phyloP scores from a whole-genome alignment of 2,329 filamentous ascomycete species.

The Trichoderma atroviride region DNA sequence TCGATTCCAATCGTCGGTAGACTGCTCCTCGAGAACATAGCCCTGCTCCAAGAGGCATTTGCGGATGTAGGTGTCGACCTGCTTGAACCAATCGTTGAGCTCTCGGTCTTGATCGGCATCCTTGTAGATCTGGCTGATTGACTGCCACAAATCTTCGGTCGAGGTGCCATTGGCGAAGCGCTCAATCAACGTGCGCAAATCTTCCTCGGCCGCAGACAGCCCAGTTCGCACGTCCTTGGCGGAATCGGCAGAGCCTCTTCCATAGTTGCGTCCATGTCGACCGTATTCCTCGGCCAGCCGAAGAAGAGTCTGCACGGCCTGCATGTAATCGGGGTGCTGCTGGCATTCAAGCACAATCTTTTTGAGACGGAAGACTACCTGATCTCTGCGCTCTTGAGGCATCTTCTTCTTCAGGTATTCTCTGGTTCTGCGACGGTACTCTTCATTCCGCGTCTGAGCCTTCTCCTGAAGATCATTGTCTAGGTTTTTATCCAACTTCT shows the following conservation, averaged over 20 bases:
- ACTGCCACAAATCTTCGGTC: slow-evolving; percentile 79
- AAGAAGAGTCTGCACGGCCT: slow-evolving; percentile 87
- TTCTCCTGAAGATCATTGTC: slow-evolving; percentile 65
- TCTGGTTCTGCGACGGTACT: slow-evolving; percentile 55
- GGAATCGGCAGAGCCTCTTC: slow-evolving; percentile 65
- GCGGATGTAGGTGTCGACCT: slow-evolving; percentile 75
- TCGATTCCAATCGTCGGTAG: slow-evolving; percentile 78
- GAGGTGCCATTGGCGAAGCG: slow-evolving; percentile 96
- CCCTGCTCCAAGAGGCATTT: slow-evolving; percentile 86
- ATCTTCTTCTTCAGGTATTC: slow-evolving; percentile 86
- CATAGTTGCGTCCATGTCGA: slow-evolving; percentile 68
- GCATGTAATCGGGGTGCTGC: slow-evolving; percentile 89
- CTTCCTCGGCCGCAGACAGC: slow-evolving; percentile 72
- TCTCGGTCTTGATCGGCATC: slow-evolving; percentile 87
- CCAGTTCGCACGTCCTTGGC: slow-evolving; percentile 73
- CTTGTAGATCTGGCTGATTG: slow-evolving; percentile 81
- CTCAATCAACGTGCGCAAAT: slow-evolving; percentile 82
- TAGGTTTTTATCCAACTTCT: slow-evolving; percentile 63
- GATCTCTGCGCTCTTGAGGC: slow-evolving; percentile 88
- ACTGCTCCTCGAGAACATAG: slow-evolving; percentile 81
- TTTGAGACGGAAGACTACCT: slow-evolving; percentile 87
- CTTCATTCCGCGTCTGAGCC: slow-evolving; percentile 47
- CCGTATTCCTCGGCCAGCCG: slow-evolving; percentile 83
- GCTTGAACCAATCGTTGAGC: slow-evolving; percentile 86
- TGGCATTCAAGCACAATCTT: slow-evolving; percentile 98